These are phyloP conservation scores for Hibiscus mutabilis DNA, from an alignment of 345 rosid species.

Conservation along the genomic window DNA sequence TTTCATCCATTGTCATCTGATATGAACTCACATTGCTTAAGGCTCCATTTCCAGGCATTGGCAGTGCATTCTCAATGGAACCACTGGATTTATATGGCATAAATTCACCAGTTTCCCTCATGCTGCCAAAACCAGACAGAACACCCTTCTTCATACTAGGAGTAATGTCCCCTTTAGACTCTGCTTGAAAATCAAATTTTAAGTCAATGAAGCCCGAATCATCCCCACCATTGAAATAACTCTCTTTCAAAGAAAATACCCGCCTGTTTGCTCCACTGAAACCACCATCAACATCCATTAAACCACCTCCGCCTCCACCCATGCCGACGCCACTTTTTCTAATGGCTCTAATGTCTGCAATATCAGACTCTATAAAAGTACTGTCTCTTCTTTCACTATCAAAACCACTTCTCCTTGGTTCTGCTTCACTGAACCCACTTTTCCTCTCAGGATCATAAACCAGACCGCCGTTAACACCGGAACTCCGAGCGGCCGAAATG, in stretches of 20 bases:
- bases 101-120: constrained; percentile 33
- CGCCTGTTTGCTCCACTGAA: constrained; percentile 35
- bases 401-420: constrained; percentile 44
- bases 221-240: constrained; percentile 58
- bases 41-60: constrained; percentile 17
- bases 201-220: constrained; percentile 86
- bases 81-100: constrained; percentile 24
- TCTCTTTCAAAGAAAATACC: constrained; percentile 66
- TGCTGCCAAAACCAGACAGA: constrained; percentile 50
- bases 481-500: constrained; percentile 77
- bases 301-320: neutral
- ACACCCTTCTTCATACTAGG: constrained; percentile 22
- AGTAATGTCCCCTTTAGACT: constrained; percentile 23
- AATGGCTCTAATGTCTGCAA: constrained; percentile 5
- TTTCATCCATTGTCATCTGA: constrained; percentile 53
- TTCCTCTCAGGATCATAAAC: constrained; percentile 66
- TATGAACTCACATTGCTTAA: constrained; percentile 48
- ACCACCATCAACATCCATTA: constrained; percentile 8
- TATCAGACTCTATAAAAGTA: constrained; percentile 24
- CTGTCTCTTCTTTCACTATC: constrained; percentile 33
- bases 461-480: constrained; percentile 62
- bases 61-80: neutral
- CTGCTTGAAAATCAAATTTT: constrained; percentile 63
- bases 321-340: neutral
- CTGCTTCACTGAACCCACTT: constrained; percentile 73